Conservation (phyloP, 345 rosid genomes). For the Camelina hispida region DNA sequence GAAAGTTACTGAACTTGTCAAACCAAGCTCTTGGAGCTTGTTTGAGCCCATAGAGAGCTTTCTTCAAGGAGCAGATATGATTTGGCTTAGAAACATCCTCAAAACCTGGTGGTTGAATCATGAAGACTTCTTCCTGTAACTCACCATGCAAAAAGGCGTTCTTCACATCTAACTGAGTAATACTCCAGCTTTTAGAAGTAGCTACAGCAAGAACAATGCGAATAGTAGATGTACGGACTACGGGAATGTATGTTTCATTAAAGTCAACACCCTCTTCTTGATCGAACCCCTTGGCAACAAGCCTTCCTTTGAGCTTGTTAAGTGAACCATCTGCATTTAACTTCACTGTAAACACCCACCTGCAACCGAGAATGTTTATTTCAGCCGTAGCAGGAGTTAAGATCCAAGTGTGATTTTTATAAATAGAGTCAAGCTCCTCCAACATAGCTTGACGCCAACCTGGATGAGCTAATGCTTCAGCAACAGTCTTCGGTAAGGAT, state of each 20-base stretch:
- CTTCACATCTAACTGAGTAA: background rate
- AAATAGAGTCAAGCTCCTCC: background rate
- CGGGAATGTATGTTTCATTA: background rate
- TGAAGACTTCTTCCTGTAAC: background rate
- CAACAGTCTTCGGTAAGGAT: too few species aligned
- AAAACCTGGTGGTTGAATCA: background rate
- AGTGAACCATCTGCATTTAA: background rate
- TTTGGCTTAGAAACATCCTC: fast-evolving
- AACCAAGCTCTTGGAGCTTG: background rate
- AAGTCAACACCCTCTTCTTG: background rate
- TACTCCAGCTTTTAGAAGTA: fast-evolving
- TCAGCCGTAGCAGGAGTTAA: fast-evolving
- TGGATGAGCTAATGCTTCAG: too few species aligned
- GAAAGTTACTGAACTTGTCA: background rate
- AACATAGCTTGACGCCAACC: too few species aligned
- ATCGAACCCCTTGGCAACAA: background rate
- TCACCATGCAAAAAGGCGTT: background rate
- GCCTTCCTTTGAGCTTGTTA: background rate
- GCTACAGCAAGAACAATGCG: background rate
- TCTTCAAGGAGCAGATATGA: background rate
- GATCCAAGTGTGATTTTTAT: background rate
- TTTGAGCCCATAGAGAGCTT: background rate
- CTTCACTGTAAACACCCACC: background rate
- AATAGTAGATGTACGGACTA: background rate
- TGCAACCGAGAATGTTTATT: background rate